Evolutionary conservation across 441 rosid genomes (phyloP).

Genomic region (Macaranga tanarius): DNA sequence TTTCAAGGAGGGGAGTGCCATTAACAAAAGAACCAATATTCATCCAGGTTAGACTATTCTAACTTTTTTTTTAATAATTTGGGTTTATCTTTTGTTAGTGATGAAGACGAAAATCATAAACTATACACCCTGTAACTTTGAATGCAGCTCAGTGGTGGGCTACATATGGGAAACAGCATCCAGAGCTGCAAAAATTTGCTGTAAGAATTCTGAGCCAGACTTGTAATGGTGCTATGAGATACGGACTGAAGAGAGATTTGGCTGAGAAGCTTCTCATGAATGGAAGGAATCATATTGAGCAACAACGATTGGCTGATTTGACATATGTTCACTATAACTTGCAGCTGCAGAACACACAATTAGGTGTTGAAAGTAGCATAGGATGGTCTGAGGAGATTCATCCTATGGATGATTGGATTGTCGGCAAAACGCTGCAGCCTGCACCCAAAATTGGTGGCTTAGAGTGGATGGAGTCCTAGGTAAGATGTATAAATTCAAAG

Average conservation of each 20-base stretch:
- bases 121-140: not conserved
- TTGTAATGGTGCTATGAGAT: constrained; percentile 56
- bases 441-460: constrained; percentile 1
- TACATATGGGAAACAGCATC: constrained; percentile 35
- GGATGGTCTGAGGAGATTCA: constrained; percentile 23
- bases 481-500: not conserved
- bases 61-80: not conserved
- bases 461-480: not conserved
- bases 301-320: constrained; percentile 31
- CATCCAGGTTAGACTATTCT: constrained; percentile 41
- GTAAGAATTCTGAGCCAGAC: constrained; percentile 49
- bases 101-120: not conserved
- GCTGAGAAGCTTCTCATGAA: constrained; percentile 45
- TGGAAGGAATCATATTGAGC: constrained; percentile 30
- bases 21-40: constrained; percentile 27
- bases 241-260: constrained; percentile 44
- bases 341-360: constrained; percentile 33
- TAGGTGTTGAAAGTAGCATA: constrained; percentile 10
- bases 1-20: constrained; percentile 46
- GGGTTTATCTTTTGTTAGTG: not conserved
- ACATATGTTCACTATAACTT: constrained; percentile 48
- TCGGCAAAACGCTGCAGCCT: not conserved
- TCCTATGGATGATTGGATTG: constrained; percentile 31
- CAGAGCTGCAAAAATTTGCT: constrained; percentile 55
- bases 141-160: constrained; percentile 55